Evolutionary conservation across 1,284 basidiomycete genomes (phyloP).

Genomic region (Apiotrichum montevideense): DNA sequence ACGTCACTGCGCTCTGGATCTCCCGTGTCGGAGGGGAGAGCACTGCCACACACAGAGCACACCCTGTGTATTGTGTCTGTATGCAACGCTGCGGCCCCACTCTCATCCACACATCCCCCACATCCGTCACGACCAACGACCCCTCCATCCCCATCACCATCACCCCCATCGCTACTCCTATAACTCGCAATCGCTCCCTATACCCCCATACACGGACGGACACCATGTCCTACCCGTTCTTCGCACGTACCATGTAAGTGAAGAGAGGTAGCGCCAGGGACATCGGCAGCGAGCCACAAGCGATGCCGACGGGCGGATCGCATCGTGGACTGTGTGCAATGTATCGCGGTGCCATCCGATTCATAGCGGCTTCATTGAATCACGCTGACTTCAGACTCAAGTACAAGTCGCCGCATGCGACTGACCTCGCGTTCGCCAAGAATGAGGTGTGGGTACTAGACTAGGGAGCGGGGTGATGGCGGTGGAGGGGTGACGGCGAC

Average conservation of each 20-base stretch:
- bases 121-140: not conserved
- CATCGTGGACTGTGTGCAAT: too few species aligned
- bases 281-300: too few species aligned
- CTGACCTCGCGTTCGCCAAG: conserved; percentile 46
- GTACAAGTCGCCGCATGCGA: conserved; percentile 47
- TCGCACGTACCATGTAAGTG: conserved; percentile 42
- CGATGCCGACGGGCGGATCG: too few species aligned
- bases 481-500: too few species aligned
- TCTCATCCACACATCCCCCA: not conserved
- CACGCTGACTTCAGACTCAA: conserved; percentile 30
- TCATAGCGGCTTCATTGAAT: not conserved
- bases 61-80: too few species aligned
- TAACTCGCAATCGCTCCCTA: not conserved
- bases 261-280: not conserved
- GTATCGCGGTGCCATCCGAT: too few species aligned
- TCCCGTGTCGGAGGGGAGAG: too few species aligned
- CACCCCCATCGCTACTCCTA: too few species aligned
- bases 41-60: too few species aligned
- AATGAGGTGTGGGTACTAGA: conserved; percentile 42
- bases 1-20: too few species aligned
- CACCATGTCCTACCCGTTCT: conserved; percentile 42
- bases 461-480: too few species aligned
- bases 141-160: not conserved
- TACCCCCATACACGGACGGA: not conserved
- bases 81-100: too few species aligned